Evolutionary conservation across 2,329 filamentous ascomycete genomes (phyloP), one percentile per base, ranked within the genome.

Genomic region (Zymoseptoria brevis): DNA sequence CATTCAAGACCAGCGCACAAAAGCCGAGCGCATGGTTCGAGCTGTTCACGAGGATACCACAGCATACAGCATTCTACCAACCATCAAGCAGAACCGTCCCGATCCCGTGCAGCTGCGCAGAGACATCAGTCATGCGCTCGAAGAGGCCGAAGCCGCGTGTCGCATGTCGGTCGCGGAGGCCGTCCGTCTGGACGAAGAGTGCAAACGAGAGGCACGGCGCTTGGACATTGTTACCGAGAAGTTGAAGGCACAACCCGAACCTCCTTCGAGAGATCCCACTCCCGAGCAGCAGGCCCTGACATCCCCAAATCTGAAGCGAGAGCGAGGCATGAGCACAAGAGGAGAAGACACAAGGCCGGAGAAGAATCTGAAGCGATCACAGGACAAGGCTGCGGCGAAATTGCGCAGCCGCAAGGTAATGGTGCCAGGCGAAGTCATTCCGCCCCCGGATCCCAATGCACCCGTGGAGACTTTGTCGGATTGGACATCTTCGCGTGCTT

Each of bases 201-300:
- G 71, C 19, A 65, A 66, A 57, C 66, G 68, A 48, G 72, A 74
- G 57, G 77, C 80, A 64, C 79, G 80, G 64, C 79, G 83, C 53
- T 72, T 87, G 54, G 79, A 78, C 55, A 79, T 80, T 58, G 86
- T 87, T 66, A 81, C 80, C 59, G 78, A 79, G 66, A 87, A 86
- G 72, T 78, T 87, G 19, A 79, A 84, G 61, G 80, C 81, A 9
- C 77, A 86, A 53, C 83, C 84, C 1, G 79, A 82, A 70, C 84
- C 83, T 19, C 79, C 82, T 2, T 84, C 81, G 19, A 78, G 81
- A 63, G 84, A 86, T 64, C 81, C 83, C n/a, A 83, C 82, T 1
- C 82, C 73, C 1, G 69, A 71, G 57, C 68, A 71, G 62, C 63
- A 64, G 50, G 67, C 65, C 4, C 58, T 72, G 58, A 72, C 70